Evolutionary conservation across 768 basidiomycete genomes (phyloP), one percentile per base, ranked within the genome.

Genomic region (Amanita rubescens): DNA sequence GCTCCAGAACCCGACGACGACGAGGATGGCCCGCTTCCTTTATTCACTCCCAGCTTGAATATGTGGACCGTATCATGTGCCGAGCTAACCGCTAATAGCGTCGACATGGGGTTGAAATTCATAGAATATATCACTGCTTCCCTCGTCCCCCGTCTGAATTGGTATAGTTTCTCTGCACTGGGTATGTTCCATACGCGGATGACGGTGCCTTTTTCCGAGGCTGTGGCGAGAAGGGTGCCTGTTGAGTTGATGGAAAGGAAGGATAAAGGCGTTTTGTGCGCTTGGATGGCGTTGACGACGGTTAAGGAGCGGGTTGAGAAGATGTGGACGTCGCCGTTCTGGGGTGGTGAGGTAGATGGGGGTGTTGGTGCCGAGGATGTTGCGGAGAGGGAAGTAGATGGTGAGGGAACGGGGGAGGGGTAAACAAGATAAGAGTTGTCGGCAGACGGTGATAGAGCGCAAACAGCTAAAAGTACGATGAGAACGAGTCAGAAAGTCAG

Each of bases 1-100:
- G 77, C 49, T 51, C 65, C 60, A 25, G 61, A 55, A 54, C 62
- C 64, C 17, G 47, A 45, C n/a, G 37, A 25, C 32, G 11, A 45
- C 12, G 39, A n/a, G n/a, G n/a, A n/a, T n/a, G n/a, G n/a, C n/a
- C n/a, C n/a, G n/a, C n/a, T n/a, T n/a, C n/a, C n/a, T n/a, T n/a
- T n/a, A n/a, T n/a, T n/a, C n/a, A n/a, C 58, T 3, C 82, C 84
- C 4, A 97, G 76, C 69, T 91, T 92, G 74, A 95, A 99, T 34
- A 99, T 86, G 67, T 99, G 96, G 12, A 99, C 93, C 11, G 95
- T 98, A 57, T 92, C 94, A 56, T 92, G 90, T 49, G 91, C 94
- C 9, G 84, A 87, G 63, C 87, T 90, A 17, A 97, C 94, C 1
- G 90, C 92, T 12, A 98, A 70, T n/a, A 99, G 65, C 5, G 84